Evolutionary conservation across 108 stramenopile species (phyloP).

Genomic region (Stephanodiscus triporus): DNA sequence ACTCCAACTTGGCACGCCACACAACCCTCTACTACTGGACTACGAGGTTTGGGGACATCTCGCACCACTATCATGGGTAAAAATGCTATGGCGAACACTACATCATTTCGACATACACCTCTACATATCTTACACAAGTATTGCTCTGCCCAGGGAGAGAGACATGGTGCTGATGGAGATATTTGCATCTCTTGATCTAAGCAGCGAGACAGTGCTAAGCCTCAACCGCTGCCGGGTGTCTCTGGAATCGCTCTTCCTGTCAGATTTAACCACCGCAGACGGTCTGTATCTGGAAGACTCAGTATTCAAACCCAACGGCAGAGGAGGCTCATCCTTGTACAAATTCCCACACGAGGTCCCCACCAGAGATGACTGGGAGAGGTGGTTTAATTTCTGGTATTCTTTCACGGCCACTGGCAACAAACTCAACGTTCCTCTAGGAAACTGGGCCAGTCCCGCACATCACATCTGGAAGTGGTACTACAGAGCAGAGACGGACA

Average conservation of each 20-base stretch:
- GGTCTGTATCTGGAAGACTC: not conserved
- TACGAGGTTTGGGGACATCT: too few species aligned
- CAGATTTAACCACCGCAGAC: conserved; percentile 7
- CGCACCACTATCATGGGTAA: conserved; percentile 16
- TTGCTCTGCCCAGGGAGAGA: not conserved
- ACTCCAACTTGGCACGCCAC: conserved; percentile 17
- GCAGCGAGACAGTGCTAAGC: not conserved
- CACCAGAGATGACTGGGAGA: too few species aligned
- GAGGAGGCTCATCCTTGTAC: not conserved
- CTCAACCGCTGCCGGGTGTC: conserved; percentile 3
- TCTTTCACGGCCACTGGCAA: too few species aligned
- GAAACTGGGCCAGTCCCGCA: too few species aligned
- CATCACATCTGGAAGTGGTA: too few species aligned
- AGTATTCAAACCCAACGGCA: too few species aligned
- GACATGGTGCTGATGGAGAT: conserved; percentile 1
- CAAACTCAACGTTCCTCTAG: too few species aligned
- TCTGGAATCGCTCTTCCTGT: conserved; percentile 9
- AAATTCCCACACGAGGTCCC: too few species aligned
- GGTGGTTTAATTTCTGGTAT: too few species aligned
- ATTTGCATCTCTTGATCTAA: not conserved
- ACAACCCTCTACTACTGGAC: not conserved
- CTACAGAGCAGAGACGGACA: too few species aligned
- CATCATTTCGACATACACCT: not conserved
- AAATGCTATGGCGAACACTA: not conserved
- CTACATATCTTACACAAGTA: not conserved